A percentile compares a stretch with the other conserved stretches of the same genome.
These are phyloP conservation scores for Mycena citricolor DNA, from an alignment of 1,284 basidiomycete species.

Conservation along the genomic window DNA sequence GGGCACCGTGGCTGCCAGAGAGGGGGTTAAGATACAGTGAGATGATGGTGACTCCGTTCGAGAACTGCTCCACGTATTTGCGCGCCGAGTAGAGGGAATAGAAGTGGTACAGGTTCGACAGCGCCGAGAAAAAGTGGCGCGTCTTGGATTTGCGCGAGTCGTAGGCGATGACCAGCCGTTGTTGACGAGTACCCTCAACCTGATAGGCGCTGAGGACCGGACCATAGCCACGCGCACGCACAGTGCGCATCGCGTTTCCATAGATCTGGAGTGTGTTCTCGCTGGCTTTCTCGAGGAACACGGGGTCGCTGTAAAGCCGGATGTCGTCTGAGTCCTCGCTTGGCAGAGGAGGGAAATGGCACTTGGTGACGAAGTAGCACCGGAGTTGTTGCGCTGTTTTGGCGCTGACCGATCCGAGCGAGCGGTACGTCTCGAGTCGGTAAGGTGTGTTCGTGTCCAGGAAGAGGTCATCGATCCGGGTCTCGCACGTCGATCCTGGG, in stretches of 20 bases:
- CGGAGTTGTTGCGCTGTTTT: slow-evolving; percentile 91
- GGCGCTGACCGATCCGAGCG: slow-evolving; percentile 84
- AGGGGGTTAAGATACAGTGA: slow-evolving; percentile 92
- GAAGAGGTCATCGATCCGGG: slow-evolving; percentile 88
- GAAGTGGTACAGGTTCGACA: slow-evolving; percentile 97
- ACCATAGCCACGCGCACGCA: slow-evolving; percentile 72
- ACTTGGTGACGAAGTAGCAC: slow-evolving; percentile 95
- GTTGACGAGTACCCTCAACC: slow-evolving; percentile 89
- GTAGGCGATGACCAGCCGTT: slow-evolving; percentile 95
- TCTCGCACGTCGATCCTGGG: slow-evolving; percentile 83
- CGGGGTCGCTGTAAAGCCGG: slow-evolving; percentile 83
- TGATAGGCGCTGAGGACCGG: slow-evolving; percentile 95
- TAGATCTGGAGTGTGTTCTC: slow-evolving; percentile 95
- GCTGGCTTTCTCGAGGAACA: slow-evolving; percentile 93
- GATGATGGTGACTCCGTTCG: slow-evolving; percentile 96
- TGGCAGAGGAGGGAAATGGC: slow-evolving; percentile 71
- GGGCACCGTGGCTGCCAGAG: slow-evolving; percentile 65
- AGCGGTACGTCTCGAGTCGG: slow-evolving; percentile 97
- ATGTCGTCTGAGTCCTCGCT: slow-evolving; percentile 77
- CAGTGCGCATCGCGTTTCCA: slow-evolving; percentile 88
- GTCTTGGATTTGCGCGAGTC: slow-evolving; percentile 52
- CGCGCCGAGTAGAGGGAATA: slow-evolving; percentile 94
- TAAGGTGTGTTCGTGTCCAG: slow-evolving; percentile 84
- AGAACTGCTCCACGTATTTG: slow-evolving; percentile 98
- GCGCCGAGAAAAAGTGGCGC: slow-evolving; percentile 78